These are phyloP conservation scores for Fusarium torreyae DNA, from an alignment of 2,329 filamentous ascomycete species.

Conservation along the genomic window DNA sequence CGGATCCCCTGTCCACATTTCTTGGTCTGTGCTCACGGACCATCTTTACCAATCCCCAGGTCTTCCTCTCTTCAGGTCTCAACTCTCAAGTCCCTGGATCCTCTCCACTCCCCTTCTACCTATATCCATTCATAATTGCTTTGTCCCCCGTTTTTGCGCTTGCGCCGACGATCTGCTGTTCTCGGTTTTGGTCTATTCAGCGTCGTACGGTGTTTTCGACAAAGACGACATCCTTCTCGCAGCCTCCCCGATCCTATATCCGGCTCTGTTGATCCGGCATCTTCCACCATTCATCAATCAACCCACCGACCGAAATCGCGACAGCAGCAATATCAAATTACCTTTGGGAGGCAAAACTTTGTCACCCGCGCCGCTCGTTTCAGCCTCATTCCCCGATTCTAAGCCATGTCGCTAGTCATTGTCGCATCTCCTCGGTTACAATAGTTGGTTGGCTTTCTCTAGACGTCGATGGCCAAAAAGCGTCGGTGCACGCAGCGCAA, in stretches of 20 bases:
- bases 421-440: constrained; percentile 33
- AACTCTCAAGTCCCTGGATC: constrained; percentile 19
- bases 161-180: constrained; percentile 7
- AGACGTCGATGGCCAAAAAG: constrained; percentile 56
- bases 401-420: constrained; percentile 45
- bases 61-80: constrained; percentile 29
- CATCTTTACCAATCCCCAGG: constrained; percentile 42
- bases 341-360: constrained; percentile 10
- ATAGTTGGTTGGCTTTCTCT: constrained; percentile 35
- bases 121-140: constrained; percentile 28
- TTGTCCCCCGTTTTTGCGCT: constrained; percentile 20
- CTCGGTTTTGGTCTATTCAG: not conserved
- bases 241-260: constrained; percentile 6
- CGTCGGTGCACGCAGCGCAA: constrained; percentile 51
- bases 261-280: constrained; percentile 4
- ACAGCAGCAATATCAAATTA: constrained; percentile 16
- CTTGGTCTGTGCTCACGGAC: constrained; percentile 38
- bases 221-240: constrained; percentile 4
- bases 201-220: not conserved
- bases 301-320: constrained; percentile 9
- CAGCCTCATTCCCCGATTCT: constrained; percentile 26
- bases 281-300: not conserved
- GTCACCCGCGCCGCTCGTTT: constrained; percentile 39
- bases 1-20: constrained; percentile 35
- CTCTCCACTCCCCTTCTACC: constrained; percentile 32